Percentiles rank a stretch among this genome's conserved stretches.
Conservation (phyloP, 2,329 filamentous ascomycete species). For the Colletotrichum costaricense region DNA sequence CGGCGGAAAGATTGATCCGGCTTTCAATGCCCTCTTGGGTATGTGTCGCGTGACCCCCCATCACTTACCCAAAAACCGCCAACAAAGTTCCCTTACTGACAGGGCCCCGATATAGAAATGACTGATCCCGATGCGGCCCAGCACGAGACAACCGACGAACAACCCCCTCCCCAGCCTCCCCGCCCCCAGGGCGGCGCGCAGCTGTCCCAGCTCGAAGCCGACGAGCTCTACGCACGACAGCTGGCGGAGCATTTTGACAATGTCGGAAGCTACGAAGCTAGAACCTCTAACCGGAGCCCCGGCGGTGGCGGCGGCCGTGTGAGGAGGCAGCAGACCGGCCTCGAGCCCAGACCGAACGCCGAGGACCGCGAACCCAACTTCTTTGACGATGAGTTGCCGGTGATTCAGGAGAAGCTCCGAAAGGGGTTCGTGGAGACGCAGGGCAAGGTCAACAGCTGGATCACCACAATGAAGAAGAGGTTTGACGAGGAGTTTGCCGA, state of each 20-base stretch:
- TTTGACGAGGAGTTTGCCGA: conserved; percentile 90
- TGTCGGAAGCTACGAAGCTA: conserved; percentile 66
- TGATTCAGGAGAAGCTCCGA: conserved; percentile 91
- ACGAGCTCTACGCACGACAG: conserved; percentile 92
- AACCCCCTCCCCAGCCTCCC: conserved; percentile 84
- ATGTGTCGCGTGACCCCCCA: conserved; percentile 43
- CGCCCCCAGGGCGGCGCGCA: conserved; percentile 72
- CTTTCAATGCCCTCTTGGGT: conserved; percentile 95
- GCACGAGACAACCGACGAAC: conserved; percentile 65
- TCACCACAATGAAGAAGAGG: conserved; percentile 90
- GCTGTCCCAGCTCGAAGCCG: conserved; percentile 86
- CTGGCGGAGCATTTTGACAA: conserved; percentile 91
- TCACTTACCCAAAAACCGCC: too few relatives aligned
- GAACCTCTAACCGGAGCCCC: conserved; percentile 59
- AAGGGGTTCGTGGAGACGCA: conserved; percentile 97
- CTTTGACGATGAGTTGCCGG: conserved; percentile 93
- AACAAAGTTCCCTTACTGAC: conserved; percentile 19
- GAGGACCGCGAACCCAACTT: conserved; percentile 86
- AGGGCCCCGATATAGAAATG: conserved; percentile 66
- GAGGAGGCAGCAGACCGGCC: conserved; percentile 53
- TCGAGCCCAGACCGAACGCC: conserved; percentile 61
- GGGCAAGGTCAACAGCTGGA: conserved; percentile 91
- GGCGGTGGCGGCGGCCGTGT: conserved; percentile 39
- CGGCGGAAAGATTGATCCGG: conserved; percentile 87
- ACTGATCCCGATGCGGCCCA: conserved; percentile 78